Percentiles rank a stretch among this genome's conserved stretches.
Conservation (phyloP, 2,329 filamentous ascomycete species). For the Fusarium sp. region DNA sequence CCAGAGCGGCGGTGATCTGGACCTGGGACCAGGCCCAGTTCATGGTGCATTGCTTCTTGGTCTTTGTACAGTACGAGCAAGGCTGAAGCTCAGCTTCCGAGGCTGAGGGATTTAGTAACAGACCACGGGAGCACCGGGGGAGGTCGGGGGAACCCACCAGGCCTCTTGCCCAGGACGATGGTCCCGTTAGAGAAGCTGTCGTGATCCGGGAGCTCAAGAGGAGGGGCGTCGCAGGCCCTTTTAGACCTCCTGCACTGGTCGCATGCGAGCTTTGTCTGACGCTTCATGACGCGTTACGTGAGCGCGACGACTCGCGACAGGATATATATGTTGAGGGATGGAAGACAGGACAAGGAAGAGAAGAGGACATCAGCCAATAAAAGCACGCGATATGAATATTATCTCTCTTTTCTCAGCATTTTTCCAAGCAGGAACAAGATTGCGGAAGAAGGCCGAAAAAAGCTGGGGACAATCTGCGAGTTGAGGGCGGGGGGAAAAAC, state of each 20-base stretch:
- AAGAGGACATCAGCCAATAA: not conserved
- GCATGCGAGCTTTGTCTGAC: slow-evolving; percentile 38
- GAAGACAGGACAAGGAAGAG: not conserved
- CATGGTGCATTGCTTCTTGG: slow-evolving; percentile 47
- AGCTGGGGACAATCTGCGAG: not conserved
- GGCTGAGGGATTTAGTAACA: not conserved
- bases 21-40: slow-evolving; percentile 40
- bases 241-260: slow-evolving; percentile 43
- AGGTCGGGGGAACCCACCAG: slow-evolving; percentile 22
- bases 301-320: not conserved
- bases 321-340: not conserved
- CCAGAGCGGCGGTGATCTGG: slow-evolving; percentile 22
- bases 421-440: not conserved
- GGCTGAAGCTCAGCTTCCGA: slow-evolving; percentile 9
- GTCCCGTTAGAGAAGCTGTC: slow-evolving; percentile 1
- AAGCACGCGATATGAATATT: not conserved
- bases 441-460: not conserved
- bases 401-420: not conserved
- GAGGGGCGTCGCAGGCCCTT: slow-evolving; percentile 41
- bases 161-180: slow-evolving; percentile 14
- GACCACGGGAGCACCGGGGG: not conserved
- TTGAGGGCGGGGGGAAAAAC: not conserved
- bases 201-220: slow-evolving; percentile 20
- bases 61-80: slow-evolving; percentile 49
- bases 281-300: slow-evolving; percentile 30